A percentile compares a stretch with the other conserved stretches of the same genome.
Conservation (phyloP, 257 asterid species). For the Fraxinus excelsior region DNA sequence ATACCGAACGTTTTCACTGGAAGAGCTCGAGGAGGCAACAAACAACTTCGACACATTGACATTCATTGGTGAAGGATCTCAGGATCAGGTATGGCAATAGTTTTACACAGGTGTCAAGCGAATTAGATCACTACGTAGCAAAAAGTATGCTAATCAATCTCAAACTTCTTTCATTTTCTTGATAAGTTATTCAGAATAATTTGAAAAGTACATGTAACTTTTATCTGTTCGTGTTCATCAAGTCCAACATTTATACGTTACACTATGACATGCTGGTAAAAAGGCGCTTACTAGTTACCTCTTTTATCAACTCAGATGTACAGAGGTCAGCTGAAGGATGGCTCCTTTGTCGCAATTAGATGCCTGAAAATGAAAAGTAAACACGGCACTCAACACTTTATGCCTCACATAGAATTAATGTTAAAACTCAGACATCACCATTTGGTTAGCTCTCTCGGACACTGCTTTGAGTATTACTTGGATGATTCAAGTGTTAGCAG, state of each 20-base stretch:
- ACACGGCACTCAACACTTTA: slow-evolving; percentile 55
- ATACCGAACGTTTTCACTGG: slow-evolving; percentile 66
- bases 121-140: not conserved
- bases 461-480: slow-evolving; percentile 83
- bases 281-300: slow-evolving; percentile 15
- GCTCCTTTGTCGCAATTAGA: slow-evolving; percentile 61
- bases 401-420: slow-evolving; percentile 74
- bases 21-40: slow-evolving; percentile 82
- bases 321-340: slow-evolving; percentile 75
- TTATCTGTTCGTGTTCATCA: not conserved
- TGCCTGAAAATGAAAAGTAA: slow-evolving; percentile 68
- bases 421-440: slow-evolving; percentile 84
- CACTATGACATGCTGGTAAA: not conserved
- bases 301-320: slow-evolving; percentile 55
- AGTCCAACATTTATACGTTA: not conserved
- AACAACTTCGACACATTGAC: slow-evolving; percentile 59
- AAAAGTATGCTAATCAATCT: not conserved
- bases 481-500: slow-evolving; percentile 88
- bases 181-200: not conserved
- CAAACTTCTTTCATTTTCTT: not conserved
- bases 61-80: slow-evolving; percentile 66
- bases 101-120: not conserved
- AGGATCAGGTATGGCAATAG: slow-evolving; percentile 59
- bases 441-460: slow-evolving; percentile 86
- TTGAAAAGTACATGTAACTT: not conserved